Evolutionary conservation across 345 rosid species (phyloP), one percentile per base, ranked within the genome.

Genomic region (Aquilaria malaccensis): DNA sequence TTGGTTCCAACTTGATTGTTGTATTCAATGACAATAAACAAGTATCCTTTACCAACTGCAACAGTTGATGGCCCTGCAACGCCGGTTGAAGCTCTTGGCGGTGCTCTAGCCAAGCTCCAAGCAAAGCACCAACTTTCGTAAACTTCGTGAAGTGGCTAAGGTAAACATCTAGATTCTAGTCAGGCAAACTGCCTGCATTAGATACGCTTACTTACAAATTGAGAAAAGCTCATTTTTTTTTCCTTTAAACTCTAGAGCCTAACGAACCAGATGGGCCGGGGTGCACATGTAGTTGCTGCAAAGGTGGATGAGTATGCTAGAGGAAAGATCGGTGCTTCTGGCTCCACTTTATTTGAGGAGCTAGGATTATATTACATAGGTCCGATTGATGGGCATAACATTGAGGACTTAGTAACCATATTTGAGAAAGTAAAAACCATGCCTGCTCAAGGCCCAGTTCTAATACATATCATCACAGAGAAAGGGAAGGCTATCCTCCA

Each of bases 401-500:
- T 86, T n/a, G 84, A 87, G 63, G 88, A 84, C 73, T 68, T 84
- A 32, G 95, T 84, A 58, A 62, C 74, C 33, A 80, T 87, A 37
- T 76, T 84, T 59, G 56, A 81, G 55, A 78, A 78, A 47, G 89
- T 83, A 48, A 86, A 86, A 74, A 76, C 70, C 31, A 74, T 80
- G 81, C 93, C 93, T 3, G 80, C 89, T 2, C 93, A 85, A 2
- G 93, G 93, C 61, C 93, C 93, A 1, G 89, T 86, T 59, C 69
- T 86, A 65, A 83, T 86, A 68, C 89, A 86, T 59, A 63, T 83
- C 52, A 71, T 86, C 47, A 86, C 93, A 49, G 93, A 86, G 66
- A 86, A 86, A 68, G 93, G 93, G 45, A 86, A 82, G 68, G 88
- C 33, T 87, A 87, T 71, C 80, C 90, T n/a, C 89, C 89, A 6